Conservation (phyloP, 345 rosid species). For the Erysimum cheiranthoides region DNA sequence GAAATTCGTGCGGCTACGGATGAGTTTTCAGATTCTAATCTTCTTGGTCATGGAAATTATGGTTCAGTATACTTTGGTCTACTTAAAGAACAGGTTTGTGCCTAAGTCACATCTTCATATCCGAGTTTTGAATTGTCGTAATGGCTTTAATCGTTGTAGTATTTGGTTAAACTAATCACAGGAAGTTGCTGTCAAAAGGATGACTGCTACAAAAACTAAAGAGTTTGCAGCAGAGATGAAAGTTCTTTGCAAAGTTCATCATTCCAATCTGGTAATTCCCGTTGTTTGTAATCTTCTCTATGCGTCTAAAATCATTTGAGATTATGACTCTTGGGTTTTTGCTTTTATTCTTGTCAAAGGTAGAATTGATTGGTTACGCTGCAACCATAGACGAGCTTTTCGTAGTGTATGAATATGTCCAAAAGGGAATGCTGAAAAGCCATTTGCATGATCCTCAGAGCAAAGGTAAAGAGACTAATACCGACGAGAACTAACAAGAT, state of each 20-base stretch:
- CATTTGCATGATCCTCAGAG: slow-evolving; percentile 91
- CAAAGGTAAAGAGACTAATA: slow-evolving; percentile 63
- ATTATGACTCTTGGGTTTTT: slow-evolving; percentile 47
- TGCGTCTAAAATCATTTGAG: background rate
- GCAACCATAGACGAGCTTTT: slow-evolving; percentile 79
- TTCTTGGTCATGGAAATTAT: slow-evolving; percentile 93
- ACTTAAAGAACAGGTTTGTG: slow-evolving; percentile 79
- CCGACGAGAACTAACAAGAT: background rate
- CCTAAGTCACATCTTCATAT: background rate
- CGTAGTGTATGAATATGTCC: slow-evolving; percentile 89
- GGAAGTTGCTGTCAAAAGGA: slow-evolving; percentile 93
- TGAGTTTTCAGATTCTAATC: slow-evolving; percentile 82
- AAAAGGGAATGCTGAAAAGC: slow-evolving; percentile 81
- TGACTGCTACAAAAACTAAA: slow-evolving; percentile 92
- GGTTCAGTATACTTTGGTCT: slow-evolving; percentile 88
- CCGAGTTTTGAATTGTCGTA: background rate
- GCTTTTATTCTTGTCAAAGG: slow-evolving; percentile 69
- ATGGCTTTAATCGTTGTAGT: background rate
- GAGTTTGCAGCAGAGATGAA: slow-evolving; percentile 97
- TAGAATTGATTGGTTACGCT: slow-evolving; percentile 93
- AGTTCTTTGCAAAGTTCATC: slow-evolving; percentile 95
- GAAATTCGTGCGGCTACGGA: slow-evolving; percentile 72
- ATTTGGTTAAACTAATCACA: slow-evolving; percentile 41
- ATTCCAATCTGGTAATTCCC: slow-evolving; percentile 82
- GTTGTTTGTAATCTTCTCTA: slow-evolving; percentile 1